phyloP scores from a whole-genome alignment of 164 flowering plant species.

The Taxillus chinensis region DNA sequence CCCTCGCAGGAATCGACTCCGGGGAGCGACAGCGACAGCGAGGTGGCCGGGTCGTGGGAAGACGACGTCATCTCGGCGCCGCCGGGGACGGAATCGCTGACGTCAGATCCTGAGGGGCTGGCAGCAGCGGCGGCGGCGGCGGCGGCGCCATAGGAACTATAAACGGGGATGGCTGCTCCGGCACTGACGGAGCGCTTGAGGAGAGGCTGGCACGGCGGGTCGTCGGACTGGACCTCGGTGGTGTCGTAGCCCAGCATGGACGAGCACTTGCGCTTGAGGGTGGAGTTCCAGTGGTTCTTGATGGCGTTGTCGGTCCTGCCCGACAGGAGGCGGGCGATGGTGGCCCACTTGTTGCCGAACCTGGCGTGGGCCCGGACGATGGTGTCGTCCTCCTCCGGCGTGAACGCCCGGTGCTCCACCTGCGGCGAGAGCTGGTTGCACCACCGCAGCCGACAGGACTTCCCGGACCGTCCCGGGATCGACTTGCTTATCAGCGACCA shows the following conservation, averaged over 20 bases:
- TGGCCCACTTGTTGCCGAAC: constrained; percentile 80
- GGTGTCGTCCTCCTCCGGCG: constrained; percentile 56
- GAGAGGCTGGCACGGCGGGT: constrained; percentile 17
- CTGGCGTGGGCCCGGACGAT: constrained; percentile 50
- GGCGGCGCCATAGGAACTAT: constrained; percentile 31
- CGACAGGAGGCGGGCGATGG: constrained; percentile 62
- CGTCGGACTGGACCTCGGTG: constrained; percentile 8
- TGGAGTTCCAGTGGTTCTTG: constrained; percentile 89
- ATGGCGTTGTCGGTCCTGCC: constrained; percentile 91
- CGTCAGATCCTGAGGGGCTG: constrained; percentile 52
- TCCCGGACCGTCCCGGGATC: constrained; percentile 62
- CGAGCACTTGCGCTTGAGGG: constrained; percentile 52
- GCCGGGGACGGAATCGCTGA: constrained; percentile 38
- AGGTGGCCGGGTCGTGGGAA: constrained; percentile 40
- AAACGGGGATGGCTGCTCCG: constrained; percentile 31
- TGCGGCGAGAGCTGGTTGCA: constrained; percentile 72
- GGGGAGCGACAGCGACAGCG: constrained; percentile 57
- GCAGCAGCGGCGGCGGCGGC: constrained; percentile 26
- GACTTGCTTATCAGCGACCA: constrained; percentile 68
- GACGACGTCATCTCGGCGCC: constrained; percentile 28
- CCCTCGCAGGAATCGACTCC: constrained; percentile 34
- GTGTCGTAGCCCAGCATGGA: constrained; percentile 18
- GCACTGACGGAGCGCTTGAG: constrained; percentile 45
- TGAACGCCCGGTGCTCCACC: constrained; percentile 64
- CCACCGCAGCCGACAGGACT: constrained; percentile 63